A percentile compares a stretch with the other conserved stretches of the same genome.
phyloP scores from a whole-genome alignment of 1,139 yeast genomes.

The Candida glucosophila region DNA sequence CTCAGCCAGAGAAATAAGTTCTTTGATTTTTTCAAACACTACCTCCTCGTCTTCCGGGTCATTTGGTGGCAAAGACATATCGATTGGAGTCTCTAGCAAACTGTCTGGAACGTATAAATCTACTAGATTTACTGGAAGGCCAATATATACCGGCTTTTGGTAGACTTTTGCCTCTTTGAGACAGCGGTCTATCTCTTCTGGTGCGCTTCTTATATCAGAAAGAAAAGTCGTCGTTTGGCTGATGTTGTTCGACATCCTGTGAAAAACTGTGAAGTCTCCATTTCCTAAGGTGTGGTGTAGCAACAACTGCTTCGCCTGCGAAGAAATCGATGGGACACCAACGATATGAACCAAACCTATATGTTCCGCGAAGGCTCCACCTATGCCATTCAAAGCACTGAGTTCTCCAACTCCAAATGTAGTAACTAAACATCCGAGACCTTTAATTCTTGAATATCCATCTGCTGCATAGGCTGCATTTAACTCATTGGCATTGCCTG shows the following conservation, averaged over 20 bases:
- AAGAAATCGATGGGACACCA: constrained; percentile 30
- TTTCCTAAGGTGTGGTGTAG: constrained; percentile 40
- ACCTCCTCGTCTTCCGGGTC: constrained; percentile 66
- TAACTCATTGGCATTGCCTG: constrained; percentile 36
- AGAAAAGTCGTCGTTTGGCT: constrained; percentile 58
- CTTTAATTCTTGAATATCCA: constrained; percentile 32
- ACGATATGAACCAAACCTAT: constrained; percentile 34
- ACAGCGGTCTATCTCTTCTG: constrained; percentile 63
- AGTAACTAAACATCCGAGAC: constrained; percentile 29
- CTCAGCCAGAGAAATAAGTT: constrained; percentile 45
- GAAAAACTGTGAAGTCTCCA: constrained; percentile 39
- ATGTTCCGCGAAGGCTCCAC: constrained; percentile 36
- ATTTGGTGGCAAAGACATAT: constrained; percentile 52
- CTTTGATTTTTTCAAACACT: constrained; percentile 50
- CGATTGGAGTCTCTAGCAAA: constrained; percentile 55
- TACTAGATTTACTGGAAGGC: constrained; percentile 75
- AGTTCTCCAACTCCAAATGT: constrained; percentile 38
- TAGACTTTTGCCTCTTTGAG: constrained; percentile 61
- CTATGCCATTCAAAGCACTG: constrained; percentile 32
- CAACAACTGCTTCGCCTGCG: constrained; percentile 30
- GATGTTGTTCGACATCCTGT: constrained; percentile 51
- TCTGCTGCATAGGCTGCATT: constrained; percentile 38
- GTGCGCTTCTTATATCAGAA: constrained; percentile 55
- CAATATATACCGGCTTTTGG: constrained; percentile 81
- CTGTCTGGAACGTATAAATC: constrained; percentile 52